A percentile compares a stretch with the other conserved stretches of the same genome.
Conservation (phyloP, 2,329 filamentous ascomycete genomes). For the Neofusicoccum cordaticola region DNA sequence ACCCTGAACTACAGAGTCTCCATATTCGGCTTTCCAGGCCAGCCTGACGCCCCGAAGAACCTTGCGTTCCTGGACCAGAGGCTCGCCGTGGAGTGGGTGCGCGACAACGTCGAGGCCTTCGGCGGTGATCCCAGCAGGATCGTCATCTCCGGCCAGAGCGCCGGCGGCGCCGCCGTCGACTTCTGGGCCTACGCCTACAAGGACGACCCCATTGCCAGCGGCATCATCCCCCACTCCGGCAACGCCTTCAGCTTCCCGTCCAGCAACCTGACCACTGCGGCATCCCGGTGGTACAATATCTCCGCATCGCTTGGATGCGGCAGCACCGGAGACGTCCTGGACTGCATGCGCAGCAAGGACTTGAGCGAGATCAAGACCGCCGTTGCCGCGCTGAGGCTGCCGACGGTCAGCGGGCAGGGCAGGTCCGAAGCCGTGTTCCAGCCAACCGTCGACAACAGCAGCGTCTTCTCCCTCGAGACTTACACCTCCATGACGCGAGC, state of each 20-base stretch:
- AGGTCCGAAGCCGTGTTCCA: constrained; percentile 22
- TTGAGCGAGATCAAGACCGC: constrained; percentile 25
- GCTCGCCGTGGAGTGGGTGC: constrained; percentile 39
- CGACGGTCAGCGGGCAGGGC: constrained; percentile 19
- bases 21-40: constrained; percentile 34
- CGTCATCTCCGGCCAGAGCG: constrained; percentile 29
- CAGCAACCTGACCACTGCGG: constrained; percentile 27
- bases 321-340: constrained; percentile 28
- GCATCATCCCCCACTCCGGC: constrained; percentile 49
- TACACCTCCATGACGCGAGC: background rate
- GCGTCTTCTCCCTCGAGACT: background rate
- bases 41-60: constrained; percentile 24
- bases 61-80: constrained; percentile 39
- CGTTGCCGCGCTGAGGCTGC: constrained; percentile 23
- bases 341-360: constrained; percentile 36
- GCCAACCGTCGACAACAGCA: background rate
- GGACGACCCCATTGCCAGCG: constrained; percentile 49
- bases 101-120: constrained; percentile 43
- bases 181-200: constrained; percentile 50
- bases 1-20: constrained; percentile 33
- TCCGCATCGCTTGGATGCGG: constrained; percentile 38
- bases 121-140: constrained; percentile 46
- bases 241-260: constrained; percentile 36
- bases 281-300: constrained; percentile 35
- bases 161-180: constrained; percentile 31